Base-by-base conservation (phyloP, 306 rosid genomes). In the Glycine latifolia region DNA sequence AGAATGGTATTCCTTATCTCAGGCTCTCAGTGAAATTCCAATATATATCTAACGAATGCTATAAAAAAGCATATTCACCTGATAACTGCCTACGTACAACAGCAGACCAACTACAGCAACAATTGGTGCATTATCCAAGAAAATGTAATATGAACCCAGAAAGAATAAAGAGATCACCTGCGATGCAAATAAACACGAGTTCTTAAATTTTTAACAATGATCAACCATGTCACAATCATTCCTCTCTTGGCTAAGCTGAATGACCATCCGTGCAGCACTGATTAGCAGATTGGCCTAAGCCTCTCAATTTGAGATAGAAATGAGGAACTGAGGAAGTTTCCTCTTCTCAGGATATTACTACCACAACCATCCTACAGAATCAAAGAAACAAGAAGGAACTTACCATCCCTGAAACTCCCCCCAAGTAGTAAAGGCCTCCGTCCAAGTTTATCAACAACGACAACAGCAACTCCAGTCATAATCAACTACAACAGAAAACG, bases 371-470 rank as follows among this genome's bases (percentile, higher is more conserved):
- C 33, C 15, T 4, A 50, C 61, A 53, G 39, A 79, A 54, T 70
- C 62, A 33, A 41, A 15, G 81, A 67, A 20, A 77, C 4, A 77
- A 75, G 33, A 53, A 85, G 66, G 80, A 58, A 77, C 94, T 85
- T 77, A 95, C 99, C 73, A 95, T 91, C 83, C 99, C 99, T 68
- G 92, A 85, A 84, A 95, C 97, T 79, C 99, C 99, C 99, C 73
- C 93, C 93, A 62, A 95, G 90, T 31, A 95, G 90, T 89, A 93
- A 83, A 81, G 99, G 99, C 71, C 99, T 92, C 90, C 99, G 93
- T 76, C 99, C 99, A 48, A 95, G 75, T 88, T 82, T 93, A 89
- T 95, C 99, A 60, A 95, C 91, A 50, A 87, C 79, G 71, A 85
- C 85, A 76, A 95, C 99, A 53, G 99, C 99, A 67, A 15, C 88